Evolutionary conservation across 2,329 filamentous ascomycete species (phyloP).

Genomic region (Alternaria dauci): DNA sequence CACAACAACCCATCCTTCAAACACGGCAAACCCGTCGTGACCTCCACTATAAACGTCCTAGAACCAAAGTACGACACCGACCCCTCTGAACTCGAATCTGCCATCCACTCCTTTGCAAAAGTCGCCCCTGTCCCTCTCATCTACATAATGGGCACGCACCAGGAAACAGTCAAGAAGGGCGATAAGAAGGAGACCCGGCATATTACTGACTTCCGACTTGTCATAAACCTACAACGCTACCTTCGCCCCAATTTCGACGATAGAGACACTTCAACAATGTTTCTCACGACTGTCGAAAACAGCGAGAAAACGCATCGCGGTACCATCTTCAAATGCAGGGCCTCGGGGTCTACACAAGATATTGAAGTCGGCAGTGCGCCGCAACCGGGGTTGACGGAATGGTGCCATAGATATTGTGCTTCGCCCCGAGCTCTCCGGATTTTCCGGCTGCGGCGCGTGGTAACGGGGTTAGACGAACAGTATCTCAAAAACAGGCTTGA

Average conservation of each 20-base stretch:
- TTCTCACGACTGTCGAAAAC: slow-evolving; percentile 61
- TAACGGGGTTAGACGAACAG: slow-evolving; percentile 69
- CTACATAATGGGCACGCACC: slow-evolving; percentile 51
- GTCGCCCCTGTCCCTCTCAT: slow-evolving; percentile 46
- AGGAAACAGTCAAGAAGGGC: slow-evolving; percentile 44
- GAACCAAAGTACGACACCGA: slow-evolving; percentile 45
- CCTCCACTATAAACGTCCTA: slow-evolving; percentile 38
- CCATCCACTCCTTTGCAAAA: slow-evolving; percentile 36
- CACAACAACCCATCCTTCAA: slow-evolving; percentile 35
- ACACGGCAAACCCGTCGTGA: slow-evolving; percentile 40
- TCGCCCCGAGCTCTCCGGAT: slow-evolving; percentile 65
- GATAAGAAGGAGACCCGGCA: slow-evolving; percentile 49
- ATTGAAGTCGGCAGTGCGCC: slow-evolving; percentile 56
- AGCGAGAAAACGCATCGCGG: slow-evolving; percentile 71
- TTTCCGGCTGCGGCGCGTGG: slow-evolving; percentile 53
- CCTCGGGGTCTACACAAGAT: slow-evolving; percentile 56
- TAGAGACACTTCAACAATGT: slow-evolving; percentile 35
- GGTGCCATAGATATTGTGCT: slow-evolving; percentile 74
- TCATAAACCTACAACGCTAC: slow-evolving; percentile 45
- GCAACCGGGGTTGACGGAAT: slow-evolving; percentile 61
- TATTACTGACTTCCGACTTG: slow-evolving; percentile 50
- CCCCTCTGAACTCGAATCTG: slow-evolving; percentile 42
- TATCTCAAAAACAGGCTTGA: slow-evolving; percentile 62
- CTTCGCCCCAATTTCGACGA: slow-evolving; percentile 32
- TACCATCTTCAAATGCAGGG: slow-evolving; percentile 64